Evolutionary conservation across 148 eudicot species (phyloP).

Genomic region (Cornus suecica): DNA sequence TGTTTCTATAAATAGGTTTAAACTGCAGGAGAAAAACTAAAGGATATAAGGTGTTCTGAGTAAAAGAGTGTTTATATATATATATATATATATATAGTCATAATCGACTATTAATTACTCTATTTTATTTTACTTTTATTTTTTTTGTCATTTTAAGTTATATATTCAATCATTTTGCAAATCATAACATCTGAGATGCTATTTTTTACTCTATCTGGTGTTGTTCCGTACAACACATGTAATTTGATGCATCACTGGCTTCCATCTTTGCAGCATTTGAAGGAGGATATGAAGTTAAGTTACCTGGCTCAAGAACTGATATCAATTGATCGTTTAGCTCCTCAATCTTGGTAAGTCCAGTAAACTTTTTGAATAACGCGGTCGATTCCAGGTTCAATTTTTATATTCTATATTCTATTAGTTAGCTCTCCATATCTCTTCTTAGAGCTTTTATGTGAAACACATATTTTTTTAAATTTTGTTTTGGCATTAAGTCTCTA

Average conservation of each 20-base stretch:
- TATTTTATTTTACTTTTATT: too few relatives aligned
- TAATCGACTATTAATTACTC: too few relatives aligned
- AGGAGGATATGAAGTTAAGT: conserved; percentile 96
- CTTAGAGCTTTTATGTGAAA: not conserved
- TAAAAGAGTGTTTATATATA: not conserved
- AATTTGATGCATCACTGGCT: not conserved
- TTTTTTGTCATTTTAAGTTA: too few relatives aligned
- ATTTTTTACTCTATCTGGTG: not conserved
- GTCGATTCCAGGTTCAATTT: conserved; percentile 7
- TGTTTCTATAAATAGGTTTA: not conserved
- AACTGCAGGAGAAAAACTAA: not conserved
- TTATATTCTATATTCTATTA: not conserved
- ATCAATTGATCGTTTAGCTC: conserved; percentile 92
- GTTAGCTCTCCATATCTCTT: not conserved
- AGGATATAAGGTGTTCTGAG: not conserved
- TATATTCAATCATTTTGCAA: too few relatives aligned
- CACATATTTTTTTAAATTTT: too few relatives aligned
- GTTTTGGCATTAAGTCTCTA: not conserved
- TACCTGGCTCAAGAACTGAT: conserved; percentile 95
- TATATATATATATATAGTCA: too few relatives aligned
- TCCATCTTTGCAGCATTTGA: conserved; percentile 61
- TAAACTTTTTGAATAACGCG: not conserved
- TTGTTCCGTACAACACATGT: not conserved
- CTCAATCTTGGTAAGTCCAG: conserved; percentile 79
- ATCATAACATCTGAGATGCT: not conserved